Percentiles rank a stretch among this genome's conserved stretches.
Evolutionary conservation across 129 eudicot genomes (phyloP).

Genomic region (Arctium lappa): DNA sequence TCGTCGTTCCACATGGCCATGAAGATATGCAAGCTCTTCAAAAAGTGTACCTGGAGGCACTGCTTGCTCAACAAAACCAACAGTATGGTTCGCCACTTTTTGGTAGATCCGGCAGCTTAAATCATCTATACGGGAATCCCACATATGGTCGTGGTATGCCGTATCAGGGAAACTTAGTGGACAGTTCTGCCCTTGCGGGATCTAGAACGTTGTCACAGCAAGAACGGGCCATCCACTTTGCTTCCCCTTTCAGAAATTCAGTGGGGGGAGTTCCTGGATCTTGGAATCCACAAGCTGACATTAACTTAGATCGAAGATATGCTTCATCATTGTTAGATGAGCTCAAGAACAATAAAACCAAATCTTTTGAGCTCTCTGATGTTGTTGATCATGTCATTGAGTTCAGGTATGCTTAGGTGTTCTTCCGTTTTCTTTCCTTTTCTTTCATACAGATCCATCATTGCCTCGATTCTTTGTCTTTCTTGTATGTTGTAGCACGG

Average conservation of each 20-base stretch:
- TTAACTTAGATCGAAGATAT: conserved; percentile 42
- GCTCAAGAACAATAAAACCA: conserved; percentile 63
- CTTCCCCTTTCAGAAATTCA: conserved; percentile 30
- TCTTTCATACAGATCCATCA: not conserved
- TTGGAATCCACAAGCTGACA: conserved; percentile 35
- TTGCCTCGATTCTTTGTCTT: conserved; percentile 5
- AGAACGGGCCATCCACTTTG: conserved; percentile 38
- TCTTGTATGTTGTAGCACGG: conserved; percentile 45
- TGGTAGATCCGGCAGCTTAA: conserved; percentile 40
- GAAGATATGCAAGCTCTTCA: conserved; percentile 57
- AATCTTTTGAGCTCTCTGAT: conserved; percentile 62
- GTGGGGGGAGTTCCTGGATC: conserved; percentile 37
- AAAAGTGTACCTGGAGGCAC: conserved; percentile 52
- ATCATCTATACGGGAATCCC: conserved; percentile 40
- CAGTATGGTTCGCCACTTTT: conserved; percentile 39
- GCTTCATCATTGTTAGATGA: conserved; percentile 49
- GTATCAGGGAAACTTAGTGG: conserved; percentile 41
- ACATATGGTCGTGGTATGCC: conserved; percentile 27
- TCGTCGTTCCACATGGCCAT: conserved; percentile 27
- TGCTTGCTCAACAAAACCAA: conserved; percentile 58
- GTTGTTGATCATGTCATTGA: conserved; percentile 63
- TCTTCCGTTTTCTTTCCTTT: not conserved
- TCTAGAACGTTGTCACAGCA: conserved; percentile 35
- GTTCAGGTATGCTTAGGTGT: conserved; percentile 49
- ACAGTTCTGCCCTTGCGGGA: conserved; percentile 30